phyloP scores from a whole-genome alignment of 208 protist genomes.

The Wallacemonas collosoma region DNA sequence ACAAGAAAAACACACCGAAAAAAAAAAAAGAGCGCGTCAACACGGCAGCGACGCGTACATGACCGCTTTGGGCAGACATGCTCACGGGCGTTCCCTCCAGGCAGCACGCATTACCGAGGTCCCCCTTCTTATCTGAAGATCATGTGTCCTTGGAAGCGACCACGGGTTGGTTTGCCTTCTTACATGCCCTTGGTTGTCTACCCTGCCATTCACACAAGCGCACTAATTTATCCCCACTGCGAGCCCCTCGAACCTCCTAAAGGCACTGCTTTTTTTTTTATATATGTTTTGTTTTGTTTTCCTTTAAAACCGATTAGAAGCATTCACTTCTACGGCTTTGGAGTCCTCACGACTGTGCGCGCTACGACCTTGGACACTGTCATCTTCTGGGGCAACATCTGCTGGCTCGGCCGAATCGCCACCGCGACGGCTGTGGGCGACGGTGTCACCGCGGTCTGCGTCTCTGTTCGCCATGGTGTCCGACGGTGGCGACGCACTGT shows the following conservation, averaged over 20 bases:
- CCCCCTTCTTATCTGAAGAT: too few species aligned
- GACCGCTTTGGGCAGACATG: too few species aligned
- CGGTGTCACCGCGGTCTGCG: not conserved
- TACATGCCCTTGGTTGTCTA: too few species aligned
- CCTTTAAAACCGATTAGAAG: slow-evolving; percentile 11
- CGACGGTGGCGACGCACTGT: not conserved
- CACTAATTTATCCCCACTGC: too few species aligned
- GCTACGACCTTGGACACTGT: not conserved
- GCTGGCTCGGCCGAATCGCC: not conserved
- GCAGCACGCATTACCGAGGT: too few species aligned
- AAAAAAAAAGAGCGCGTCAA: not conserved
- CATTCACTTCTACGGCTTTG: slow-evolving; percentile 5
- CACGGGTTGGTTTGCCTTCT: too few species aligned
- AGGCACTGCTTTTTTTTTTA: too few species aligned
- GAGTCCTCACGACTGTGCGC: not conserved
- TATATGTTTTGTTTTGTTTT: too few species aligned
- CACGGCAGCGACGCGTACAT: not conserved
- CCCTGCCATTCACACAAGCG: too few species aligned
- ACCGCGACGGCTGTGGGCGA: not conserved
- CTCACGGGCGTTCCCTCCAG: too few species aligned
- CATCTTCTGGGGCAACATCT: not conserved
- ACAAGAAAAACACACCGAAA: not conserved
- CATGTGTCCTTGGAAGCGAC: too few species aligned
- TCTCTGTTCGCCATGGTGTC: not conserved
- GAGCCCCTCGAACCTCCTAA: too few species aligned